phyloP scores from a whole-genome alignment of 805 yeast species.

The Maudiozyma saulgeensis region DNA sequence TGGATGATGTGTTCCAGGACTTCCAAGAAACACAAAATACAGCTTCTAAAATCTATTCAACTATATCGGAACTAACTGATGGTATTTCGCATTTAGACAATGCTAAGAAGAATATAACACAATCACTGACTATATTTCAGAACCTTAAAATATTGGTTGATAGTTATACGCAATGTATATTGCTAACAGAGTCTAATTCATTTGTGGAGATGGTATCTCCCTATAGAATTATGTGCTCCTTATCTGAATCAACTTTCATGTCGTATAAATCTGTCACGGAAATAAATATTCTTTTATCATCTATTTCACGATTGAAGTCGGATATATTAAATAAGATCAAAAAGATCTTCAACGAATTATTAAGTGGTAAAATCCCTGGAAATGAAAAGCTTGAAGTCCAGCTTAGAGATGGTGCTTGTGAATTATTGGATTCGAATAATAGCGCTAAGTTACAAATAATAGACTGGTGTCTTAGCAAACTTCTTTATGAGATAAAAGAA shows the following conservation, averaged over 20 bases:
- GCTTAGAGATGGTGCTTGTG: conserved; percentile 52
- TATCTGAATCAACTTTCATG: conserved; percentile 31
- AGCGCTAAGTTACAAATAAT: conserved; percentile 50
- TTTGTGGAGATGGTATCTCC: conserved; percentile 23
- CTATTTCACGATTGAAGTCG: conserved; percentile 19
- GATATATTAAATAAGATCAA: conserved; percentile 20
- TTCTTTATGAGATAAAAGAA: conserved; percentile 61
- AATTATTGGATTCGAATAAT: conserved; percentile 49
- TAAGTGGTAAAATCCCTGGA: conserved; percentile 4
- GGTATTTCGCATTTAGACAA: conserved; percentile 72
- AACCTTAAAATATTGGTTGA: conserved; percentile 77
- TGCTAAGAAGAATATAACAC: conserved; percentile 73
- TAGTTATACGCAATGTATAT: conserved; percentile 19
- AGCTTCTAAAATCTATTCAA: conserved; percentile 57
- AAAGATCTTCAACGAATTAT: conserved; percentile 2
- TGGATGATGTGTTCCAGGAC: conserved; percentile 34
- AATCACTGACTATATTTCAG: conserved; percentile 77
- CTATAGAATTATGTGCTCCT: conserved; percentile 26
- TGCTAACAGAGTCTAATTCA: conserved; percentile 6
- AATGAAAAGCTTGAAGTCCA: conserved; percentile 18
- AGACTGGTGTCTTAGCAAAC: conserved; percentile 60
- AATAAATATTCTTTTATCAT: conserved; percentile 25
- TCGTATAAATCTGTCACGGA: conserved; percentile 78
- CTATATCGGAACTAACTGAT: conserved; percentile 61
- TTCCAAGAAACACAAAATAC: conserved; percentile 69